Evolutionary conservation across 495 filamentous ascomycete species (phyloP), one percentile per base, ranked within the genome.

Genomic region (Aspergillus ostianus): DNA sequence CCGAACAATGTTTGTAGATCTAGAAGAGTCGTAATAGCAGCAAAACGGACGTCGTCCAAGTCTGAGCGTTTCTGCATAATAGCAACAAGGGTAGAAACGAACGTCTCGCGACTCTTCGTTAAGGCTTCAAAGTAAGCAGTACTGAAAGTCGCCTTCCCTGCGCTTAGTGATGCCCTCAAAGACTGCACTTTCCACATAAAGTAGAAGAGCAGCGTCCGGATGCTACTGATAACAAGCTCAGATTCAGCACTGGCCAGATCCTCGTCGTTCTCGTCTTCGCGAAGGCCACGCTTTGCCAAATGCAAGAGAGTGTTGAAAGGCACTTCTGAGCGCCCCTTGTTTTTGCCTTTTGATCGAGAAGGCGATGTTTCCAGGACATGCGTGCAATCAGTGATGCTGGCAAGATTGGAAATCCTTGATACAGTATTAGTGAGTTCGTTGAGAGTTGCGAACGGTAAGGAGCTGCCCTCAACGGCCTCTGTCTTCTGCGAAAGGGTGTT

Each of bases 121-220:
- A 77, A 63, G 0, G 76, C 63, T 60, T 77, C 77, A 50, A 80
- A 80, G 36, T 77, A 79, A 0, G 65, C 85, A 67, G 55, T 84
- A 67, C 49, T 84, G 79, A 60, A 95, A 66, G 57, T 61, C 10
- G 74, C 70, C 47, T 74, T 77, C 8, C 73, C 76, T 7, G 72
- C 63, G 27, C 65, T 70, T 47, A 81, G 47, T 18, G 72, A 67
- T n/a, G 68, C 65, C 30, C 71, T 67, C 36, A 83, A 61, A 45
- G 70, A 70, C 49, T 86, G 85, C 9, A 90, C 81, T 62, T 93
- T 92, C 94, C 94, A 98, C 87, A 96, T 90, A 72, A 97, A 94
- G 75, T 97, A 98, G 76, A 92, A 91, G 23, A 92, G 75, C 21
- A 89, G 71, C 6, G 87, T 80, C 61, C 87, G 86, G 61, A 92